Evolutionary conservation across 1,284 basidiomycete genomes (phyloP).

Genomic region (Heliocybe sulcata): DNA sequence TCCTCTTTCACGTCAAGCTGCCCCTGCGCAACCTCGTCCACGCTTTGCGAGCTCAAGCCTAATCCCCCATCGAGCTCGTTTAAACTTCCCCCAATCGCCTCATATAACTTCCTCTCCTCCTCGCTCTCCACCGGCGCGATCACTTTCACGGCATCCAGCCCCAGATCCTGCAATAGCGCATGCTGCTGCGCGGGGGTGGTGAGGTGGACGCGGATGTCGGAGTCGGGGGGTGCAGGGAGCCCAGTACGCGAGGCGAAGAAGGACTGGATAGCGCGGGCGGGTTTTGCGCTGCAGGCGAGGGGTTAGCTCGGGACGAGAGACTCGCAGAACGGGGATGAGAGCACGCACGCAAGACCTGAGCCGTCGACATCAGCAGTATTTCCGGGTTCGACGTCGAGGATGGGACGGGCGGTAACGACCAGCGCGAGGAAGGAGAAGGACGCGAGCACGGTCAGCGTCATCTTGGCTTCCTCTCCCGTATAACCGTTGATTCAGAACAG

Average conservation of each 20-base stretch:
- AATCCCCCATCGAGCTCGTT: conserved; percentile 23
- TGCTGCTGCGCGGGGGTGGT: conserved; percentile 24
- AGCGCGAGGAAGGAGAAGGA: conserved; percentile 36
- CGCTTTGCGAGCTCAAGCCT: no score
- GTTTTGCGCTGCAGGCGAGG: conserved; percentile 6
- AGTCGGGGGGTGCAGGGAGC: conserved; percentile 12
- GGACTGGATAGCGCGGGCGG: conserved; percentile 27
- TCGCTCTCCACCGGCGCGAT: conserved; percentile 22
- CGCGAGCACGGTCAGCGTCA: conserved; percentile 33
- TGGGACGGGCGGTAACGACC: conserved; percentile 35
- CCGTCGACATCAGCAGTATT: neutral
- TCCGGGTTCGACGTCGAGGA: conserved; percentile 9
- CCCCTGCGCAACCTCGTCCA: conserved; percentile 6
- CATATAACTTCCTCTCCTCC: conserved; percentile 26
- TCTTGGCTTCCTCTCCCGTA: conserved; percentile 11
- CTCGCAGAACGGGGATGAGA: neutral
- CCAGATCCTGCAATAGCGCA: conserved; percentile 21
- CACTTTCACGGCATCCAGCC: conserved; percentile 24
- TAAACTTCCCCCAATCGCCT: conserved; percentile 19
- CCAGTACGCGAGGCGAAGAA: conserved; percentile 29
- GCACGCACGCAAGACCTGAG: neutral
- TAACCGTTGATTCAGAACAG: no score
- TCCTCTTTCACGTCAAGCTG: neutral
- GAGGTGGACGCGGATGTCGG: conserved; percentile 22
- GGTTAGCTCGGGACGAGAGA: neutral